phyloP scores from a whole-genome alignment of 2,329 filamentous ascomycete species.

The Metarhizium sp. region DNA sequence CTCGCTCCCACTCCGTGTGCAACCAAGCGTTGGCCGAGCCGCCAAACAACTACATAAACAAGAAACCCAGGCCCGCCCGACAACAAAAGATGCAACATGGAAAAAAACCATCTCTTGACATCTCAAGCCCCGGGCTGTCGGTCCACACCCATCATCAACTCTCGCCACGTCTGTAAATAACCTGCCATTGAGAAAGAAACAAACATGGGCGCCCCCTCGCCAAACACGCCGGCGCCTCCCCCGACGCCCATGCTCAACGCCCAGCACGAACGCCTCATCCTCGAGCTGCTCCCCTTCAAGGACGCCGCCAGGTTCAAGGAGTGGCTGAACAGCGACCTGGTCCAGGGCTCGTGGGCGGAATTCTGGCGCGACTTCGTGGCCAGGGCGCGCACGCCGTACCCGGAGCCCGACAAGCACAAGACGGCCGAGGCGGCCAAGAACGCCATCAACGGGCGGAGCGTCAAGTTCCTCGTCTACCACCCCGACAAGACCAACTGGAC shows the following conservation, averaged over 20 bases:
- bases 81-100: too few species aligned
- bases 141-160: too few species aligned
- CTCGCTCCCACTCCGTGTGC: too few species aligned
- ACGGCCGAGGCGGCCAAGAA: constrained; percentile 20
- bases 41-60: too few species aligned
- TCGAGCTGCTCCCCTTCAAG: constrained; percentile 29
- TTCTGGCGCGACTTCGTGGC: constrained; percentile 23
- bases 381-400: constrained; percentile 3
- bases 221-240: not conserved
- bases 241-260: constrained; percentile 10
- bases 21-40: too few species aligned
- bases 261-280: constrained; percentile 28
- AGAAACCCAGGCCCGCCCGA: too few species aligned
- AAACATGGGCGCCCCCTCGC: not conserved
- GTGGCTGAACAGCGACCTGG: constrained; percentile 22
- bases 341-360: constrained; percentile 27
- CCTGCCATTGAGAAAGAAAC: not conserved
- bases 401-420: constrained; percentile 24
- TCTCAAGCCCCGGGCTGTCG: too few species aligned
- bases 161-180: too few species aligned
- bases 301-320: constrained; percentile 22
- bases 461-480: constrained; percentile 25
- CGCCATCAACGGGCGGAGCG: constrained; percentile 18
- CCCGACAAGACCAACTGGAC: constrained; percentile 27
- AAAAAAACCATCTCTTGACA: too few species aligned